Evolutionary conservation across 495 filamentous ascomycete genomes (phyloP).

Genomic region (Astrocystis sublimbata): DNA sequence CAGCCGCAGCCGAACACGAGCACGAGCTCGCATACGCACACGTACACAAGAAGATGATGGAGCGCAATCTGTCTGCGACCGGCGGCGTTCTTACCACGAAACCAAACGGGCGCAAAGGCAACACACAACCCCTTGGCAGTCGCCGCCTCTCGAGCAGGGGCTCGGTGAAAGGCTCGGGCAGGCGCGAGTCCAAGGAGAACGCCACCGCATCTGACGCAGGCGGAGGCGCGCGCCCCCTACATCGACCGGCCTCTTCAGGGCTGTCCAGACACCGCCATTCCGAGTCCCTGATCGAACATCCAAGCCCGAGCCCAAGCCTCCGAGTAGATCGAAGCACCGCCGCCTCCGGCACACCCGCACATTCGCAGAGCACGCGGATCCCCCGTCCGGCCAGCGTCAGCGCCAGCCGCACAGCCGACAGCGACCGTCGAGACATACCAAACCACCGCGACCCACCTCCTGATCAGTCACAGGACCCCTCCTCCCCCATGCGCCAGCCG

Average conservation of each 20-base stretch:
- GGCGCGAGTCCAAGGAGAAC: slow-evolving; percentile 28
- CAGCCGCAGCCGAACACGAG: not conserved
- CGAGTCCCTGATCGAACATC: slow-evolving; percentile 1
- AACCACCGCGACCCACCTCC: slow-evolving; percentile 10
- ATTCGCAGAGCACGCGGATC: slow-evolving; percentile 37
- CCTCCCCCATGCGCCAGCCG: slow-evolving; percentile 33
- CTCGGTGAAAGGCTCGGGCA: slow-evolving; percentile 13
- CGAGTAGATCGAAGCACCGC: slow-evolving; percentile 16
- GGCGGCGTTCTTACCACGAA: slow-evolving; percentile 26
- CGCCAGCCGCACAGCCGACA: slow-evolving; percentile 5
- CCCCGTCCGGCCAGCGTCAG: slow-evolving; percentile 35
- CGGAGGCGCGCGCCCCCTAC: slow-evolving; percentile 13
- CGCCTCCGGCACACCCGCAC: slow-evolving; percentile 17
- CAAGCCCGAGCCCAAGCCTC: not conserved
- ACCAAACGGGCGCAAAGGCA: slow-evolving; percentile 26
- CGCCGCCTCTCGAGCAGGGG: slow-evolving; percentile 16
- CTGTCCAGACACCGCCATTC: slow-evolving; percentile 19
- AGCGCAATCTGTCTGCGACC: slow-evolving; percentile 24
- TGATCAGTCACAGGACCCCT: slow-evolving; percentile 20
- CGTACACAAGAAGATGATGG: slow-evolving; percentile 25
- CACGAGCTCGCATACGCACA: too few relatives aligned
- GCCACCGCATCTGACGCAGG: slow-evolving; percentile 24
- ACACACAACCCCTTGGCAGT: slow-evolving; percentile 24
- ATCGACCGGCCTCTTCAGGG: slow-evolving; percentile 22
- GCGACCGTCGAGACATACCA: not conserved